Evolutionary conservation across 1,284 basidiomycete genomes (phyloP).

Genomic region (Pseudozyma sp.): DNA sequence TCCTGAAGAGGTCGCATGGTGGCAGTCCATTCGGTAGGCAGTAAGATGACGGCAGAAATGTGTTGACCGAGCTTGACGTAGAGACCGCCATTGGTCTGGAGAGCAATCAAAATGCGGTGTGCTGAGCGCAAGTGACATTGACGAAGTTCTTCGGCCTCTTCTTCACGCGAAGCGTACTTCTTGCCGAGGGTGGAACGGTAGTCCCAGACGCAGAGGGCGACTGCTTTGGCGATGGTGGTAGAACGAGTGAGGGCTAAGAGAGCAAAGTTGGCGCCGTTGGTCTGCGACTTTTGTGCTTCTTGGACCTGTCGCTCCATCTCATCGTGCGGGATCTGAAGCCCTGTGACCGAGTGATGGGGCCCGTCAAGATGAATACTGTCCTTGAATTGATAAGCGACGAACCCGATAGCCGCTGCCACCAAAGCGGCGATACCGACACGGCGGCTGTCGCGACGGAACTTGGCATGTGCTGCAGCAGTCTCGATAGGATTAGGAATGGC

Average conservation of each 20-base stretch:
- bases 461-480: conserved; percentile 60
- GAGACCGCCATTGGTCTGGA: conserved; percentile 82
- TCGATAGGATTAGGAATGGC: conserved; percentile 65
- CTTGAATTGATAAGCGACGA: conserved; percentile 43
- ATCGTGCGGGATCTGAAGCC: conserved; percentile 48
- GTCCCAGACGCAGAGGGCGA: conserved; percentile 66
- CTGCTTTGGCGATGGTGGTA: conserved; percentile 66
- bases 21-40: conserved; percentile 81
- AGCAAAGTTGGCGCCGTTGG: conserved; percentile 51
- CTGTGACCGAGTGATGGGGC: conserved; percentile 24
- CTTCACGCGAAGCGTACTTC: conserved; percentile 47
- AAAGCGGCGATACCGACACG: conserved; percentile 14
- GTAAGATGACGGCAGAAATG: conserved; percentile 76
- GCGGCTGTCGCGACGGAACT: conserved; percentile 53
- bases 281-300: conserved; percentile 54
- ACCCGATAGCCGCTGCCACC: conserved; percentile 17
- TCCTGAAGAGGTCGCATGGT: conserved; percentile 74
- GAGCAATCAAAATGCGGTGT: conserved; percentile 60
- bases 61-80: conserved; percentile 82
- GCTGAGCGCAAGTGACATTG: conserved; percentile 67
- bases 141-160: conserved; percentile 56
- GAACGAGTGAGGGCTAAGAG: conserved; percentile 61
- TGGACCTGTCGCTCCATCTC: conserved; percentile 57
- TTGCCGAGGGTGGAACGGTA: conserved; percentile 63
- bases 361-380: conserved; percentile 54